Conservation (phyloP, 129 eudicot species). For the Scalesia atractyloides region DNA sequence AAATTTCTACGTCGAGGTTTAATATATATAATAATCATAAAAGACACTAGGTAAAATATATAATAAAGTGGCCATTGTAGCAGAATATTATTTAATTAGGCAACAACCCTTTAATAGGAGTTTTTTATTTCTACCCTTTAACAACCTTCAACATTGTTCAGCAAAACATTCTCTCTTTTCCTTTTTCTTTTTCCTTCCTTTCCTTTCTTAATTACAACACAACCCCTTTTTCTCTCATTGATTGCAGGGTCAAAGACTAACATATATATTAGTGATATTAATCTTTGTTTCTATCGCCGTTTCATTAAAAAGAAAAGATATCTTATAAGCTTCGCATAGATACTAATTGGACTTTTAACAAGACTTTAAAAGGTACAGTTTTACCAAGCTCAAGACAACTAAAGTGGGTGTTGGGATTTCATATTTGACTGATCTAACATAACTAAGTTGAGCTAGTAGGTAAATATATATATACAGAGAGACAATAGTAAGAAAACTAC, state of each 20-base stretch:
- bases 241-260: conserved; percentile 43
- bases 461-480: too few species aligned
- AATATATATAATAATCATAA: neutral
- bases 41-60: neutral
- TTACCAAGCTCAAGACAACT: conserved; percentile 16
- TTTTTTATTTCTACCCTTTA: conserved; percentile 33
- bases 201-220: conserved; percentile 36
- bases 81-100: conserved; percentile 22
- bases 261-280: conserved; percentile 19
- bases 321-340: conserved; percentile 6
- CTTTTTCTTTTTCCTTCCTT: conserved; percentile 36
- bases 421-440: too few species aligned
- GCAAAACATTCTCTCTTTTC: conserved; percentile 39
- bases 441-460: too few species aligned
- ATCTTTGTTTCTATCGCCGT: conserved; percentile 10
- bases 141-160: conserved; percentile 31
- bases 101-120: conserved; percentile 30
- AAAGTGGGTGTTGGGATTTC: too few species aligned
- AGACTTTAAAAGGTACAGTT: neutral
- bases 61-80: conserved; percentile 10
- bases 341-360: conserved; percentile 5
- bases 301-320: conserved; percentile 10
- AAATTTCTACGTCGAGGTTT: neutral
- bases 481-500: too few species aligned
- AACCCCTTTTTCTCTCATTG: conserved; percentile 37